Evolutionary conservation across 768 basidiomycete genomes (phyloP).

Genomic region (Pleurotus tuber-regium): DNA sequence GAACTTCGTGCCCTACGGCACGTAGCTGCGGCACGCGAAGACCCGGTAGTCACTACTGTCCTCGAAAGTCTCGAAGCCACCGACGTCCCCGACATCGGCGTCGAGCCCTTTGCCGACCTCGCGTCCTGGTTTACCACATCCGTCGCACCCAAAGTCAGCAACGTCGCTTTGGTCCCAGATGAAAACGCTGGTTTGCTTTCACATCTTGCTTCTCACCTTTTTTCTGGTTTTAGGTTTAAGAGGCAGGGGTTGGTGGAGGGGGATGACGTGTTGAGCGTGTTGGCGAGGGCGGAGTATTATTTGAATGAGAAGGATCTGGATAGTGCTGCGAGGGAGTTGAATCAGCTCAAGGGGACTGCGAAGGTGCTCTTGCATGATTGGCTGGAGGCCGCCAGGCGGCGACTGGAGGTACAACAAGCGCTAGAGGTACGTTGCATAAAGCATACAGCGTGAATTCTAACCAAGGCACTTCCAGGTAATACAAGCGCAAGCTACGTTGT

Average conservation of each 20-base stretch:
- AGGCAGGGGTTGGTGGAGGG: slow-evolving; percentile 78
- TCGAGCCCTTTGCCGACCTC: slow-evolving; percentile 89
- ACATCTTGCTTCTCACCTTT: slow-evolving; percentile 75
- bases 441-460: slow-evolving; percentile 9
- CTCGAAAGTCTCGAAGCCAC: slow-evolving; percentile 67
- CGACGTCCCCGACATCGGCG: slow-evolving; percentile 74
- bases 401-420: slow-evolving; percentile 91
- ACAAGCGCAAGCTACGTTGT: slow-evolving; percentile 79
- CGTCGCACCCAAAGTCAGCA: slow-evolving; percentile 80
- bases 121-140: slow-evolving; percentile 86
- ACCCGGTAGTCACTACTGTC: slow-evolving; percentile 60
- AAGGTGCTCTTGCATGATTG: slow-evolving; percentile 78
- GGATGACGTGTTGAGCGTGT: slow-evolving; percentile 79
- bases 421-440: slow-evolving; percentile 57
- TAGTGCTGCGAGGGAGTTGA: slow-evolving; percentile 84
- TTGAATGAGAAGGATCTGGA: slow-evolving; percentile 93
- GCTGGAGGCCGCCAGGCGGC: slow-evolving; percentile 83
- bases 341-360: slow-evolving; percentile 82
- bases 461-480: slow-evolving; percentile 53
- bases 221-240: slow-evolving; percentile 78
- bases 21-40: slow-evolving; percentile 68
- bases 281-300: slow-evolving; percentile 87
- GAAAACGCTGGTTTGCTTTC: slow-evolving; percentile 85
- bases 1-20: slow-evolving; percentile 84
- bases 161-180: slow-evolving; percentile 92